Conservation (phyloP, 345 rosid genomes). For the Citrus sinensis region DVS_A1.0 CM039169.1:22661501-22662000, state of each 20-base stretch:
- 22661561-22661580: neutral
- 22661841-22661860: neutral
- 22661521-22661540: neutral
- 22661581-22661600: neutral
- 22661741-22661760: conserved; percentile 56
- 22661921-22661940: conserved; percentile 96
- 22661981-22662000: conserved; percentile 76
- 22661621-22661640: conserved; percentile 58
- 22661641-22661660: conserved; percentile 54
- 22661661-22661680: conserved; percentile 43
- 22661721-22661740: conserved; percentile 51
- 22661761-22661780: conserved; percentile 84
- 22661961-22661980: conserved; percentile 78
- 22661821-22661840: neutral
- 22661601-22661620: conserved; percentile 68
- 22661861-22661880: neutral
- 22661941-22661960: conserved; percentile 84
- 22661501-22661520: neutral
- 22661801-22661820: conserved; percentile 41
- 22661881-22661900: neutral
- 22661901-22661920: neutral
- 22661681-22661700: conserved; percentile 52
- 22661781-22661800: conserved; percentile 84
- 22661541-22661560: neutral
- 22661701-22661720: conserved; percentile 55